Conservation (phyloP, 352 stramenopile species). For the Thraustochytrium striatum region DNA sequence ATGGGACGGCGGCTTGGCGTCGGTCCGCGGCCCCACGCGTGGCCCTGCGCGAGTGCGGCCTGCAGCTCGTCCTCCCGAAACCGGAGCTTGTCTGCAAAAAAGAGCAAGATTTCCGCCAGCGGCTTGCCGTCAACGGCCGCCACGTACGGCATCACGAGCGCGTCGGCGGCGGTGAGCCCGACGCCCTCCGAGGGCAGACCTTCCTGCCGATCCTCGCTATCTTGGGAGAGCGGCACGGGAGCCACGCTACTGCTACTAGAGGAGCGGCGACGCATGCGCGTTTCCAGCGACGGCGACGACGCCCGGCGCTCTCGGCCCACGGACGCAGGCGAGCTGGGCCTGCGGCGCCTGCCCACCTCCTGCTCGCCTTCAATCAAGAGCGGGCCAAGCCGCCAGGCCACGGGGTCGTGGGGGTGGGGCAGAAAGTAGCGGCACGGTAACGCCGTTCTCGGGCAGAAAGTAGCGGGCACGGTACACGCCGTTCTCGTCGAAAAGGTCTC, state of each 20-base stretch:
- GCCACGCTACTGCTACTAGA: too few species aligned
- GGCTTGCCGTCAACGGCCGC: background rate
- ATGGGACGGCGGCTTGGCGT: constrained; percentile 60
- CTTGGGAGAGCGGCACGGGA: too few species aligned
- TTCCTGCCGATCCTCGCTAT: too few species aligned
- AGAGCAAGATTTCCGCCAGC: constrained; percentile 56
- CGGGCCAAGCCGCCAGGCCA: constrained; percentile 81
- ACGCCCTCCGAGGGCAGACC: too few species aligned
- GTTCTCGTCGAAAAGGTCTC: constrained; percentile 69
- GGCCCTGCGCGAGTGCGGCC: background rate
- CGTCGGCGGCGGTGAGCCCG: background rate
- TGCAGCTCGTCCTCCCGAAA: background rate
- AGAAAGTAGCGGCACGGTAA: constrained; percentile 85
- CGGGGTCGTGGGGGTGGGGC: constrained; percentile 82
- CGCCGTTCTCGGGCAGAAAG: constrained; percentile 63
- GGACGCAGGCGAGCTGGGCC: constrained; percentile 70
- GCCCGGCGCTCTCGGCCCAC: too few species aligned
- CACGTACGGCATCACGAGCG: background rate
- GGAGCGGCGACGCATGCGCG: too few species aligned
- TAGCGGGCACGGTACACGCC: constrained; percentile 71
- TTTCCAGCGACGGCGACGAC: too few species aligned
- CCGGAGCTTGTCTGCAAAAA: constrained; percentile 53
- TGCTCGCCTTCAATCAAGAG: constrained; percentile 64
- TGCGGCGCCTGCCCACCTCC: constrained; percentile 69
- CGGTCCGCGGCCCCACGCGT: too few species aligned